Evolutionary conservation across 441 rosid species (phyloP), one percentile per base, ranked within the genome.

Genomic region (Populus trichocarpa): DNA sequence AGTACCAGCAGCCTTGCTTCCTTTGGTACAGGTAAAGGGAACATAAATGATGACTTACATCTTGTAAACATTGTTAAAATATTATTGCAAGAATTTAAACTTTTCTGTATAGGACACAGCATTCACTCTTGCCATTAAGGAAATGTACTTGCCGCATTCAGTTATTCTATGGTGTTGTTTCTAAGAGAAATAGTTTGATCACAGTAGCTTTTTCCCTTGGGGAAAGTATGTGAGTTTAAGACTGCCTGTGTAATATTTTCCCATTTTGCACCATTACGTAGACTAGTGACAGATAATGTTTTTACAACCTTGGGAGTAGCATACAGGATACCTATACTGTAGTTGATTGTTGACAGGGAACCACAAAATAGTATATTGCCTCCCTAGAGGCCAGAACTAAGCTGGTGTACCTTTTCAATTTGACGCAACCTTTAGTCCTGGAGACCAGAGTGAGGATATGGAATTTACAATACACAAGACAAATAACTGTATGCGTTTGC

Each of bases 21-120:
- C 99, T 67, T 84, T 95, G 83, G 74, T 88, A 78, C 95, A 95
- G 91, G 98, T 95, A 83, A 64, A 59, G 35, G n/a, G 38, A 77
- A 69, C 36, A 38, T 67, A 30, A 20, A 2, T 10, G 33, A 13
- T 69, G 10, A 20, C 23, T 13, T 3, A 23, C 9, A 20, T 53
- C 59, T 69, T 4, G 11, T 25, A 22, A 64, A 59, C 26, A 16
- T 73, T 20, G 12, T 25, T 14, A 1, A 67, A 20, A 73, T 10
- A 50, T 63, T 2, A 16, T 53, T 53, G n/a, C 61, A 53, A 53
- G 61, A 53, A 53, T 53, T 53, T 53, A 53, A 53, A 53, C n/a
- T 53, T 53, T 16, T 18, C 61, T 53, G 22, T 16, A 5, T 2
- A 53, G 61, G n/a, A 53, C n/a, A 16, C 22, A 6, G 61, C 61